Percentiles rank a stretch among this genome's conserved stretches.
Evolutionary conservation across 225 moss, liverwort and hornwort species (phyloP).

Genomic region (Marchantia paleacea): DNA sequence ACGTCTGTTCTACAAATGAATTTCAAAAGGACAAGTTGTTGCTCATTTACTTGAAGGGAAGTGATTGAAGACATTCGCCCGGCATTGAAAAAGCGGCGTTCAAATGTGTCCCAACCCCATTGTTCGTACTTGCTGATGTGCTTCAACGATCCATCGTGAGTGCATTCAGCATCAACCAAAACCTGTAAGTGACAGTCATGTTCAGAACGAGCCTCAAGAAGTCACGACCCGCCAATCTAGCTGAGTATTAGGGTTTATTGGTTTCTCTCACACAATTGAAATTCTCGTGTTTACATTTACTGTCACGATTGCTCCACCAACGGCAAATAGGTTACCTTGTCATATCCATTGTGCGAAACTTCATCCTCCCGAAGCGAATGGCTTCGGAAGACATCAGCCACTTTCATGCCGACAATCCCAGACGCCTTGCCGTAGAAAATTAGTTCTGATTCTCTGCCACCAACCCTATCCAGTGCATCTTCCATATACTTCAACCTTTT

Average conservation of each 20-base stretch:
- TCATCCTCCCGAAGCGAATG: slow-evolving; percentile 34
- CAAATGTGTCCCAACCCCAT: slow-evolving; percentile 99
- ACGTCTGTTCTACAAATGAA: no score
- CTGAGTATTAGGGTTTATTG: no score
- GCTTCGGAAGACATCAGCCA: slow-evolving; percentile 56
- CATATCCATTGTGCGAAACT: slow-evolving; percentile 53
- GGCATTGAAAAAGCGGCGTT: slow-evolving; percentile 77
- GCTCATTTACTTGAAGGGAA: slow-evolving; percentile 65
- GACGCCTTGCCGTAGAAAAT: slow-evolving; percentile 82
- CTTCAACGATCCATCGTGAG: slow-evolving; percentile 96
- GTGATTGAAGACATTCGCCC: slow-evolving; percentile 78
- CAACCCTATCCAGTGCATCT: slow-evolving; percentile 57
- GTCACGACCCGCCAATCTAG: no score
- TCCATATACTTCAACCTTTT: slow-evolving; percentile 70
- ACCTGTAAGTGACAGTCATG: slow-evolving; percentile 43
- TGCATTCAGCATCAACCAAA: slow-evolving; percentile 97
- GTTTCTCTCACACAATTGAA: no score
- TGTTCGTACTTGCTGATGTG: slow-evolving; percentile 85
- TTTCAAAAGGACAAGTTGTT: slow-evolving; percentile 5
- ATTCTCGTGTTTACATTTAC: background rate
- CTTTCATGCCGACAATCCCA: slow-evolving; percentile 85
- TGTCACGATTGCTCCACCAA: background rate
- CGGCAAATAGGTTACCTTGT: slow-evolving; percentile 48
- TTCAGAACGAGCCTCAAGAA: slow-evolving; percentile 9
- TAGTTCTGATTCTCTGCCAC: slow-evolving; percentile 61